Percentiles rank a stretch among this genome's conserved stretches.
Evolutionary conservation across 2,329 filamentous ascomycete species (phyloP).

Genomic region (Fusarium duplospermum): DNA sequence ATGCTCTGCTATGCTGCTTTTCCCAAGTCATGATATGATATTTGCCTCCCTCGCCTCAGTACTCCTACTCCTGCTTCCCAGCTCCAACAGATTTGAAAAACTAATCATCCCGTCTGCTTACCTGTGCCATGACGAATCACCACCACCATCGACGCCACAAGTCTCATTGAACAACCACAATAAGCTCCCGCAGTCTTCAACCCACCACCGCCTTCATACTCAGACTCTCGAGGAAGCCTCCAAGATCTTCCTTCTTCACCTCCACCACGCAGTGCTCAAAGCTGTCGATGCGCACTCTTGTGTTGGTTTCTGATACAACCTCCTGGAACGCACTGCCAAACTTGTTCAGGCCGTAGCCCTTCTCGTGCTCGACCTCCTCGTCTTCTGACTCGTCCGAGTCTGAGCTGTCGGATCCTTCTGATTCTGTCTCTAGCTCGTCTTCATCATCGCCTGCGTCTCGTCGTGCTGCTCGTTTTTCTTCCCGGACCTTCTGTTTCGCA

Average conservation of each 20-base stretch:
- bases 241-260: slow-evolving; percentile 94
- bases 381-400: slow-evolving; percentile 64
- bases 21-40: slow-evolving; percentile 31
- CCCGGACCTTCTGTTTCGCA: slow-evolving; percentile 68
- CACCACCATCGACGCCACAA: slow-evolving; percentile 2
- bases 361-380: slow-evolving; percentile 63
- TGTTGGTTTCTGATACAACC: slow-evolving; percentile 90
- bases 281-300: slow-evolving; percentile 90
- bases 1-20: slow-evolving; percentile 18
- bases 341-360: slow-evolving; percentile 82
- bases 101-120: slow-evolving; percentile 11
- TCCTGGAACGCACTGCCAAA: slow-evolving; percentile 97
- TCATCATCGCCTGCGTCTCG: slow-evolving; percentile 60
- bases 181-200: slow-evolving; percentile 44
- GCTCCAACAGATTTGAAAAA: slow-evolving; percentile 16
- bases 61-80: slow-evolving; percentile 29
- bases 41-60: slow-evolving; percentile 2
- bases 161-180: slow-evolving; percentile 5
- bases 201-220: slow-evolving; percentile 90
- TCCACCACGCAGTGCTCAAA: slow-evolving; percentile 98
- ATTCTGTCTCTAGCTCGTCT: slow-evolving; percentile 61
- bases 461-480: slow-evolving; percentile 70
- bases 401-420: slow-evolving; percentile 54
- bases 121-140: slow-evolving; percentile 17
- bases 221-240: slow-evolving; percentile 88